These are phyloP conservation scores for Aspergillus candidus DNA, from an alignment of 2,329 filamentous ascomycete species.

Conservation along the genomic window DNA sequence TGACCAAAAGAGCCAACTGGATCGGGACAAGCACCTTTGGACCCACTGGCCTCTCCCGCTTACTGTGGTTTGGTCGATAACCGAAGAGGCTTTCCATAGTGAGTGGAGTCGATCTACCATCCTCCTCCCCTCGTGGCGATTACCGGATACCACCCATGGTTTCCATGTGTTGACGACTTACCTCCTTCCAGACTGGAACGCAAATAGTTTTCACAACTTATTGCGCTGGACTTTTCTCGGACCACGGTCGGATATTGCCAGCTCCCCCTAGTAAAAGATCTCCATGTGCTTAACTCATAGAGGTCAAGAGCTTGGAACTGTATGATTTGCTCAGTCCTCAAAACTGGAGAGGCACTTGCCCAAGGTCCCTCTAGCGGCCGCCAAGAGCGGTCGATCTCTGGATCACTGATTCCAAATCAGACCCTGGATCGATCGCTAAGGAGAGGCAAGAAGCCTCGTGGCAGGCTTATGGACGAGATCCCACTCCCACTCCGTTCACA, in stretches of 20 bases:
- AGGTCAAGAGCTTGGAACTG: slow-evolving; percentile 5
- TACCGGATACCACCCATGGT: slow-evolving; percentile 10
- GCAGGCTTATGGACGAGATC: too few relatives aligned
- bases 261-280: slow-evolving; percentile 1
- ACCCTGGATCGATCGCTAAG: slow-evolving; percentile 6
- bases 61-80: too few relatives aligned
- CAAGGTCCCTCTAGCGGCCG: slow-evolving; percentile 5
- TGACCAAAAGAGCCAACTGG: too few relatives aligned
- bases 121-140: slow-evolving; percentile 13
- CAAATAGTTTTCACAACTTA: slow-evolving; percentile 1
- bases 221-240: slow-evolving; percentile 6
- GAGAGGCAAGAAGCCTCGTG: background rate
- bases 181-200: slow-evolving; percentile 5
- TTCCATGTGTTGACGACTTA: slow-evolving; percentile 6
- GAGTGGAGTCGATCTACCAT: slow-evolving; percentile 14
- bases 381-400: slow-evolving; percentile 15
- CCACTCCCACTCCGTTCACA: too few relatives aligned
- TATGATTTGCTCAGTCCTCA: slow-evolving; percentile 11
- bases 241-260: too few relatives aligned
- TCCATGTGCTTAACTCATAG: slow-evolving; percentile 5
- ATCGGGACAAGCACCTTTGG: too few relatives aligned
- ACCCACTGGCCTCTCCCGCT: too few relatives aligned
- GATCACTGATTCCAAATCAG: slow-evolving; percentile 10
- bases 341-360: slow-evolving; percentile 9
- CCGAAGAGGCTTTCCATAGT: too few relatives aligned